Percentiles rank a stretch among this genome's conserved stretches.
phyloP scores from a whole-genome alignment of 2,329 filamentous ascomycete genomes.

The Penicillium fuscoglaucum region DNA sequence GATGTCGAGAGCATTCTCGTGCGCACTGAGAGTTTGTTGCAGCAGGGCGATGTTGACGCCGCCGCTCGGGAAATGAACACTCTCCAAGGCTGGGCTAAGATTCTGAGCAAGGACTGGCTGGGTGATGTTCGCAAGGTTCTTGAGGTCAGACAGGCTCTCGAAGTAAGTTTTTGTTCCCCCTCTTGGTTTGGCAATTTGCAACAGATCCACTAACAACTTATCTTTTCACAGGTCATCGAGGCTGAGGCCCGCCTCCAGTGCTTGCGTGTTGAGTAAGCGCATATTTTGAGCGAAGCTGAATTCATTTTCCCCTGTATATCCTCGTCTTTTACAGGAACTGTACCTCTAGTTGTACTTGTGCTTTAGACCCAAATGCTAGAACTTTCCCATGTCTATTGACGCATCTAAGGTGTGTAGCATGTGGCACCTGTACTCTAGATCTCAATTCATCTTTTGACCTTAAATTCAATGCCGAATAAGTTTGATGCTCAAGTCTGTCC shows the following conservation, averaged over 20 bases:
- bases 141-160: constrained; percentile 93
- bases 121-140: constrained; percentile 85
- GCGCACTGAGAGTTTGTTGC: constrained; percentile 82
- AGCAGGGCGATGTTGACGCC: constrained; percentile 88
- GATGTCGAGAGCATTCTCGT: constrained; percentile 94
- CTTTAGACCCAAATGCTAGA: constrained; percentile 43
- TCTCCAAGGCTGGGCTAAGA: constrained; percentile 91
- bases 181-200: not conserved
- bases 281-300: constrained; percentile 30
- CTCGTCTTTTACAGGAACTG: constrained; percentile 37
- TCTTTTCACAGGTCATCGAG: constrained; percentile 68
- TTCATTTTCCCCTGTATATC: constrained; percentile 34
- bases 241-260: constrained; percentile 88
- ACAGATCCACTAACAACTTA: constrained; percentile 18
- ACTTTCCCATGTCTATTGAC: constrained; percentile 23
- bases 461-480: not conserved
- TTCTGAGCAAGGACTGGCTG: constrained; percentile 90
- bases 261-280: constrained; percentile 70
- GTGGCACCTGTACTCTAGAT: too few relatives aligned
- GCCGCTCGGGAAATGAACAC: constrained; percentile 95
- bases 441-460: too few relatives aligned
- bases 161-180: constrained; percentile 62
- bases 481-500: not conserved
- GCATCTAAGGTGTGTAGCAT: not conserved
- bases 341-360: constrained; percentile 43